Evolutionary conservation across 257 asterid genomes (phyloP), one percentile per base, ranked within the genome.

Genomic region (Lycium ferocissimum): DNA sequence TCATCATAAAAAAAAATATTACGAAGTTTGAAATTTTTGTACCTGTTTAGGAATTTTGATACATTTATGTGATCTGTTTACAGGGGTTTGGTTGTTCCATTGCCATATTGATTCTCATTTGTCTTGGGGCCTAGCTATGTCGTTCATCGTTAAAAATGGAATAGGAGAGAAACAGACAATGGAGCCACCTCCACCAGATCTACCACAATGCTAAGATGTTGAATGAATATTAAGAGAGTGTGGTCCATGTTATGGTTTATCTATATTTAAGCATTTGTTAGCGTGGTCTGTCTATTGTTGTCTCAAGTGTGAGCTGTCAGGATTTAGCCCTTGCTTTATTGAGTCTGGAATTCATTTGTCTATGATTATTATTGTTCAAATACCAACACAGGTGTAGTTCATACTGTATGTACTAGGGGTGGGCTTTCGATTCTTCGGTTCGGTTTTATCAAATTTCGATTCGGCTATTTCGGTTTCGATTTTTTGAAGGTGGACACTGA

Each of bases 61-160:
- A 59, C 6, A 54, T 67, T 13, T 45, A 17, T 4, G 57, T 6
- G 63, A 12, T 51, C 10, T 67, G 59, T 6, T 40, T 85, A 61
- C 92, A 92, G 97, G 97, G 49, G 93, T 92, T 72, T 93, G 97
- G 95, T 43, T 93, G 70, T 59, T 93, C 45, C 97, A 93, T 53
- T 93, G 97, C 79, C 97, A 93, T 92, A 92, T 92, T 83, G 97
- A 93, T 86, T 87, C 94, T 15, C 97, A 93, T 85, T 89, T 93
- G 3, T 73, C 90, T 1, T 92, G 95, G 97, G 97, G 97, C 3
- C 85, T 93, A 78, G 93, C 37, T 0, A 92, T 85, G 91, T 51
- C 89, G 9, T 93, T 93, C 87, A 12, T 93, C 62, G 97, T 93
- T 47, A 94, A 88, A 83, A 91, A 92, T 79, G 97, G 97, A 7